Percentiles rank a stretch among this genome's conserved stretches.
Conservation (phyloP, 768 basidiomycete genomes). For the Solioccasus polychromus region DNA sequence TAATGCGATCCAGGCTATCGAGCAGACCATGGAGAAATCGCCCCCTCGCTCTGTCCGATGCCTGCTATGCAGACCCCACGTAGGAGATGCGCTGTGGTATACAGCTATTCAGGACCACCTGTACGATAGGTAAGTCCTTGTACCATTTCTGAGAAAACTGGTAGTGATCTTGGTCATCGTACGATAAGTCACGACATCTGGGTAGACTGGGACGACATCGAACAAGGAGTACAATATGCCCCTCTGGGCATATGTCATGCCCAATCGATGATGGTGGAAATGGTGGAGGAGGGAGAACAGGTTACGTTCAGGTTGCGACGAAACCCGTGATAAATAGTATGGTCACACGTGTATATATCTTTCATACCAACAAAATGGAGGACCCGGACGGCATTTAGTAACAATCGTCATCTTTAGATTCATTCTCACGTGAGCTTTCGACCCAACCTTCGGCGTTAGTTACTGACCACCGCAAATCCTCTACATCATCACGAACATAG, state of each 20-base stretch:
- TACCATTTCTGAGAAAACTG: neutral
- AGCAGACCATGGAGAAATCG: neutral
- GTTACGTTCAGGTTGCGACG: neutral
- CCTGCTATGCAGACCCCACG: neutral
- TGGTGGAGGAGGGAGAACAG: neutral
- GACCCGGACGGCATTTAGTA: too few relatives aligned
- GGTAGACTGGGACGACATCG: neutral
- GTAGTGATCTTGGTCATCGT: neutral
- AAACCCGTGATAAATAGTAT: too few relatives aligned
- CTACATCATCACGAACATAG: too few relatives aligned
- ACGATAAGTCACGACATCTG: conserved; percentile 3
- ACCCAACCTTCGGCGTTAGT: too few relatives aligned
- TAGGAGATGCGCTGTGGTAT: neutral
- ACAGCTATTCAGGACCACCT: neutral
- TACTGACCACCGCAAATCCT: too few relatives aligned
- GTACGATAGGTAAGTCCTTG: neutral
- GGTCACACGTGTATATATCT: too few relatives aligned
- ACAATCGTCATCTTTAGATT: too few relatives aligned
- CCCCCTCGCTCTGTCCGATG: too few relatives aligned
- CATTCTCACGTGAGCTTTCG: too few relatives aligned
- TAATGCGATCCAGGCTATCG: conserved; percentile 6
- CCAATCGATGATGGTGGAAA: neutral
- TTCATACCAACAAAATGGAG: too few relatives aligned
- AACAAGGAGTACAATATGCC: conserved; percentile 4
- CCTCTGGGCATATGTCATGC: neutral